A percentile compares a stretch with the other conserved stretches of the same genome.
phyloP scores from a whole-genome alignment of 805 yeast species.

The Suhomyces faveliae region DNA sequence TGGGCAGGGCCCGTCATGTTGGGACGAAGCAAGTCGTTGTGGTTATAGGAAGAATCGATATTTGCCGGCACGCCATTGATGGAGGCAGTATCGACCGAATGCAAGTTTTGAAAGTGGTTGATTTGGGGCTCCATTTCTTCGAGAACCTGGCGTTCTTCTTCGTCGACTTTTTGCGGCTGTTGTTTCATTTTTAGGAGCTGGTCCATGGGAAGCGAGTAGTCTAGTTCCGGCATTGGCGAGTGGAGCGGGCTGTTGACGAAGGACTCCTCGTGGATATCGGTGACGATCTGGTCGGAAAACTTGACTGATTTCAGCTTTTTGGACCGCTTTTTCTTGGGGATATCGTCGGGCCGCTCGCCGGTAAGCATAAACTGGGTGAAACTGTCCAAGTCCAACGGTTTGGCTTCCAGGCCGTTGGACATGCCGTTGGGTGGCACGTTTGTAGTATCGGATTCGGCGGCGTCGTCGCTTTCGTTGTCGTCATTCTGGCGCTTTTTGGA shows the following conservation, averaged over 20 bases:
- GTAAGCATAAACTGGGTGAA: slow-evolving; percentile 83
- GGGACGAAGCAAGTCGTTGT: slow-evolving; percentile 38
- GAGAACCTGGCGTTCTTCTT: slow-evolving; percentile 68
- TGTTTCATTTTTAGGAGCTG: slow-evolving; percentile 51
- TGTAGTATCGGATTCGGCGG: neutral
- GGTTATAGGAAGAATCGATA: slow-evolving; percentile 39
- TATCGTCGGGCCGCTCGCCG: slow-evolving; percentile 64
- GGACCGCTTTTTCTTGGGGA: slow-evolving; percentile 38
- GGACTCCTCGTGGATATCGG: slow-evolving; percentile 37
- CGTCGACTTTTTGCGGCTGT: slow-evolving; percentile 29
- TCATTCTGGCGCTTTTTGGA: slow-evolving; percentile 56
- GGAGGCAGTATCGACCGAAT: slow-evolving; percentile 71
- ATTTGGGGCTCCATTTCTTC: slow-evolving; percentile 74
- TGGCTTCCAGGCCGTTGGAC: too few relatives aligned
- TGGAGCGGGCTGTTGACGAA: slow-evolving; percentile 18
- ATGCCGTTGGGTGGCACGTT: neutral
- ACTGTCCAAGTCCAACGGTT: slow-evolving; percentile 74
- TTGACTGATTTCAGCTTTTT: slow-evolving; percentile 60
- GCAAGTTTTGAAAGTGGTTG: slow-evolving; percentile 66
- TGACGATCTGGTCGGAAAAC: slow-evolving; percentile 65
- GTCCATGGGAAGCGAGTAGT: slow-evolving; percentile 73
- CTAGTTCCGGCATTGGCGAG: slow-evolving; percentile 38
- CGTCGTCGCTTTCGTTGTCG: slow-evolving; percentile 28
- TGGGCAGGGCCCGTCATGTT: slow-evolving; percentile 49
- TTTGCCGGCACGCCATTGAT: slow-evolving; percentile 67